A percentile compares a stretch with the other conserved stretches of the same genome.
These are phyloP conservation scores for Musa schizocarpa DNA, from an alignment of 176 grass and related monocot genomes.

Conservation along the genomic window DNA sequence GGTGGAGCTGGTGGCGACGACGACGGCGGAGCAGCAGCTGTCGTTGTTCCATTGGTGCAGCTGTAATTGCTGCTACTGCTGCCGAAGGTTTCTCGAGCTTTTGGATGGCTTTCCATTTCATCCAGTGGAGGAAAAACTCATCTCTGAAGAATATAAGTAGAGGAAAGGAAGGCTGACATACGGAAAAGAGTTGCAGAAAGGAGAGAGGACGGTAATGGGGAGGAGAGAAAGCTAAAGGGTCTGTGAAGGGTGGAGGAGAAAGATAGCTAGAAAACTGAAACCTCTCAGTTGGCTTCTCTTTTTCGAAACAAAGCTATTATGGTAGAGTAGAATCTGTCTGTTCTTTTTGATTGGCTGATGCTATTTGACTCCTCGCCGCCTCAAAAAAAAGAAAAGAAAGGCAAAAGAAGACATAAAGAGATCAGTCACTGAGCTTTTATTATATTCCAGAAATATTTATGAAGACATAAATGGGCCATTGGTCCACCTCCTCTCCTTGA, in stretches of 20 bases:
- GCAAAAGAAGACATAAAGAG: background rate
- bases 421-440: background rate
- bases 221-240: too few species aligned
- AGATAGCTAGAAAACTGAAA: background rate
- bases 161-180: background rate
- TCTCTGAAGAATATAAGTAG: too few species aligned
- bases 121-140: background rate
- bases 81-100: background rate
- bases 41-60: background rate
- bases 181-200: background rate
- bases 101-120: constrained; percentile 1
- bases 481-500: background rate
- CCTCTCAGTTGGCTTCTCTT: background rate
- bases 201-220: background rate
- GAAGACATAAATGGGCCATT: background rate
- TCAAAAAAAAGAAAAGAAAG: background rate
- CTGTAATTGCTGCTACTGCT: background rate
- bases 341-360: background rate
- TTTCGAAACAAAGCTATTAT: background rate
- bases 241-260: too few species aligned
- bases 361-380: background rate
- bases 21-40: constrained; percentile 3
- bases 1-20: background rate
- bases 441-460: background rate
- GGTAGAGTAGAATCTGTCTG: background rate